phyloP scores from a whole-genome alignment of 2,329 filamentous ascomycete genomes.

The Xylariaceae sp. region DNA sequence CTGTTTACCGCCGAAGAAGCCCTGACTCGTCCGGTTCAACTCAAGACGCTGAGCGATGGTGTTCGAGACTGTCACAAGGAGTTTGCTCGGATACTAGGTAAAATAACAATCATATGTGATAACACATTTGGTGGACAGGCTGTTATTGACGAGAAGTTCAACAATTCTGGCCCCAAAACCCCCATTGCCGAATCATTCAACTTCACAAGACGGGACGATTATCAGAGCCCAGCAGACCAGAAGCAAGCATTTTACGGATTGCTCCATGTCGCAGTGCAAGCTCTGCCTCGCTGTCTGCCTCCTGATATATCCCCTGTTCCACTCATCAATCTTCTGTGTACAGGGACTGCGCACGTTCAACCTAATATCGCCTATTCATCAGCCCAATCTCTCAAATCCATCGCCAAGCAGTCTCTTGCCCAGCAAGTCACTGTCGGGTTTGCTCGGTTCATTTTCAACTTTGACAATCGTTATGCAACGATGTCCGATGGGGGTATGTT shows the following conservation, averaged over 20 bases:
- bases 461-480: constrained; percentile 93
- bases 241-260: constrained; percentile 95
- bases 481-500: constrained; percentile 98
- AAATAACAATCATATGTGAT: constrained; percentile 94
- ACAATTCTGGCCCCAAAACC: constrained; percentile 80
- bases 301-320: constrained; percentile 88
- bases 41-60: constrained; percentile 62
- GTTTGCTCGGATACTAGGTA: constrained; percentile 92
- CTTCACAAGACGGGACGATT: constrained; percentile 78
- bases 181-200: constrained; percentile 93
- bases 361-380: constrained; percentile 88
- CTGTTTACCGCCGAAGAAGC: constrained; percentile 51
- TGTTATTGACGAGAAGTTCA: constrained; percentile 91
- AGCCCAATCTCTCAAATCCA: constrained; percentile 87
- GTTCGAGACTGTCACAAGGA: constrained; percentile 80
- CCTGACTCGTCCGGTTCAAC: constrained; percentile 60
- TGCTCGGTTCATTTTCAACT: constrained; percentile 96
- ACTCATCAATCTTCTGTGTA: constrained; percentile 90
- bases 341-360: constrained; percentile 92
- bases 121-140: constrained; percentile 96
- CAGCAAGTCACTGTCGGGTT: constrained; percentile 97
- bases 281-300: constrained; percentile 87
- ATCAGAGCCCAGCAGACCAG: constrained; percentile 66
- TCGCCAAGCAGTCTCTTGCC: constrained; percentile 86
- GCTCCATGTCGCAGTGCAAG: constrained; percentile 90